Conservation (phyloP, 352 stramenopile species). For the Globisporangium emineosum region DNA sequence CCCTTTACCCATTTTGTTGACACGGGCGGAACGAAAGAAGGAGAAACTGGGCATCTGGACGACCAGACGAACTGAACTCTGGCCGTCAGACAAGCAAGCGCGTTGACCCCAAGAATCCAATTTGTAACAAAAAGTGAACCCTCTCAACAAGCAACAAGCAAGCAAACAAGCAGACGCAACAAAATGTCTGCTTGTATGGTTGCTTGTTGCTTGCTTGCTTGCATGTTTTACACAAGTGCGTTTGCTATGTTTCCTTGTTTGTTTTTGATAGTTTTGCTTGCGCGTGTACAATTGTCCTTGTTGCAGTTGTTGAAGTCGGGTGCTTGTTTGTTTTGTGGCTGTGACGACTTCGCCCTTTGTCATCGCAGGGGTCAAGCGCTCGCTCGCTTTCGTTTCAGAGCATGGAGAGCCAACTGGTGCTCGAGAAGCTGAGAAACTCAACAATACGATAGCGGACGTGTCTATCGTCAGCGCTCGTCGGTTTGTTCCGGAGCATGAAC, state of each 20-base stretch:
- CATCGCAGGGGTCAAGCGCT: background rate
- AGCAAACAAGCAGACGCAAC: background rate
- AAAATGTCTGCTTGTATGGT: background rate
- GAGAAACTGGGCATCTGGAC: conserved; percentile 5
- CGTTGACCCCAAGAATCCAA: too few species aligned
- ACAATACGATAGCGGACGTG: background rate
- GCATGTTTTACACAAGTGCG: background rate
- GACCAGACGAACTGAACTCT: background rate
- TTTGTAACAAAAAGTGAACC: too few species aligned
- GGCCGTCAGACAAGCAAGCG: background rate
- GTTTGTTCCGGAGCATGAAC: background rate
- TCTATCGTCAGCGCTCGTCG: background rate
- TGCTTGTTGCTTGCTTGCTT: background rate
- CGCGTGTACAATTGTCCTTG: background rate
- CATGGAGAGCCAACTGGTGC: background rate
- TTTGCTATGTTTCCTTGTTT: background rate
- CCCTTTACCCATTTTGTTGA: background rate
- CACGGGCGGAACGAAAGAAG: background rate
- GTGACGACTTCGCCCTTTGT: background rate
- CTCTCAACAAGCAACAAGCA: background rate
- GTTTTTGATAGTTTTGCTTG: background rate
- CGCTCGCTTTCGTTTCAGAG: too few species aligned
- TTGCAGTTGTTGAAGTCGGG: background rate
- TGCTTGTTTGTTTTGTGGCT: background rate
- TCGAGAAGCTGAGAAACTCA: background rate